Percentiles rank a stretch among this genome's conserved stretches.
Conservation (phyloP, 768 basidiomycete species). For the Stropharia rugosoannulata region DNA sequence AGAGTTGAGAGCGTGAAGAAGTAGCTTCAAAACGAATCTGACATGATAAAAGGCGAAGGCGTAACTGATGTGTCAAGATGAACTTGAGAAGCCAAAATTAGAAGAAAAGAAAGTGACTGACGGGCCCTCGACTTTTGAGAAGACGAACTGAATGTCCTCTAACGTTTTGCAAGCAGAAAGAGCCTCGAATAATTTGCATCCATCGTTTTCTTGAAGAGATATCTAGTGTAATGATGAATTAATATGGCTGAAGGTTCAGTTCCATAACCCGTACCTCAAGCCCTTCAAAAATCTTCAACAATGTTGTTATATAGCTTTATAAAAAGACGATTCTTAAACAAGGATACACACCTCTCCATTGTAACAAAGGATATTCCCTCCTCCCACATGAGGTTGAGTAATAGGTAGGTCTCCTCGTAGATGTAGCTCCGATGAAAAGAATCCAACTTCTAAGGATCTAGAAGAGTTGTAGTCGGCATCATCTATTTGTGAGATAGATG, state of each 20-base stretch:
- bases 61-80: slow-evolving; percentile 47
- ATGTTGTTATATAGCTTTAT: neutral
- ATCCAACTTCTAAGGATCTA: slow-evolving; percentile 35
- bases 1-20: neutral
- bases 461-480: neutral
- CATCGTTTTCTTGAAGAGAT: slow-evolving; percentile 66
- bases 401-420: slow-evolving; percentile 61
- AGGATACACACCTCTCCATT: slow-evolving; percentile 72
- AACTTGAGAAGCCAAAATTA: neutral
- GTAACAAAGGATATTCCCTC: slow-evolving; percentile 73
- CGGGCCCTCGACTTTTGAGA: slow-evolving; percentile 79
- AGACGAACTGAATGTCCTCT: slow-evolving; percentile 46
- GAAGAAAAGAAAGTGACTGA: slow-evolving; percentile 38
- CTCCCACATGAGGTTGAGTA: slow-evolving; percentile 65
- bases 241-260: neutral
- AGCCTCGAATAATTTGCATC: slow-evolving; percentile 45
- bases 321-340: neutral
- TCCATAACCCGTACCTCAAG: slow-evolving; percentile 49
- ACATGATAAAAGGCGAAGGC: slow-evolving; percentile 82
- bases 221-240: slow-evolving; percentile 40
- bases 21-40: slow-evolving; percentile 17
- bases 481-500: neutral
- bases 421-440: slow-evolving; percentile 76
- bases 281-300: slow-evolving; percentile 67
- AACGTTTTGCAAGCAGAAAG: slow-evolving; percentile 28